Percentiles rank a stretch among this genome's conserved stretches.
These are phyloP conservation scores for Clarireedia monteithiana DNA, from an alignment of 2,329 filamentous ascomycete species.

Conservation along the genomic window DNA sequence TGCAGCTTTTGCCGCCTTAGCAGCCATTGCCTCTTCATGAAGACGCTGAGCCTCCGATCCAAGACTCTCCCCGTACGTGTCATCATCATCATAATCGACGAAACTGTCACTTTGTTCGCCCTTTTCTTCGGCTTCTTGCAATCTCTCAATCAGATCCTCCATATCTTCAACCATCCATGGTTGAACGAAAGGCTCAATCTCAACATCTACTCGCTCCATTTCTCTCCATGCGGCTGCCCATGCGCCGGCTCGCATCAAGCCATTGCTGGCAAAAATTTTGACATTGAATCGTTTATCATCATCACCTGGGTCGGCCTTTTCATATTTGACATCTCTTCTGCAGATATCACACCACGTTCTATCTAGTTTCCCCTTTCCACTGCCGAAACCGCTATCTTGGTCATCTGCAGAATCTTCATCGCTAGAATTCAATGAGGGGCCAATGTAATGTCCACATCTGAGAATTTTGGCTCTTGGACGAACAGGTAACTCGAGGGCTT, in stretches of 20 bases:
- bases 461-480: slow-evolving; percentile 58
- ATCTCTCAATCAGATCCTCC: slow-evolving; percentile 39
- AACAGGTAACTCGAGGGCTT: slow-evolving; percentile 63
- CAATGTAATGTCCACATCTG: slow-evolving; percentile 70
- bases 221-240: slow-evolving; percentile 94
- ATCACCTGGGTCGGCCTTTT: slow-evolving; percentile 16
- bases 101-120: slow-evolving; percentile 16
- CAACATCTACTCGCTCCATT: slow-evolving; percentile 97
- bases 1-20: slow-evolving; percentile 5
- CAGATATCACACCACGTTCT: slow-evolving; percentile 30
- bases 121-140: slow-evolving; percentile 4
- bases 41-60: slow-evolving; percentile 9
- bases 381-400: slow-evolving; percentile 9
- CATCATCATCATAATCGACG: slow-evolving; percentile 19
- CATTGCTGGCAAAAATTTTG: slow-evolving; percentile 91
- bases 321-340: slow-evolving; percentile 24
- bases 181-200: slow-evolving; percentile 70
- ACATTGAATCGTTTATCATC: slow-evolving; percentile 55
- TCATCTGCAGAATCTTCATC: slow-evolving; percentile 24
- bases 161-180: slow-evolving; percentile 51
- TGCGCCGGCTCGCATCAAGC: slow-evolving; percentile 82
- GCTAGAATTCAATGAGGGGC: slow-evolving; percentile 34
- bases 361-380: background rate
- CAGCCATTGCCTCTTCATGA: slow-evolving; percentile 11
- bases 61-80: slow-evolving; percentile 2